Evolutionary conservation across 2,329 filamentous ascomycete genomes (phyloP).

Genomic region (Aotearoamyces nothofagi): DNA sequence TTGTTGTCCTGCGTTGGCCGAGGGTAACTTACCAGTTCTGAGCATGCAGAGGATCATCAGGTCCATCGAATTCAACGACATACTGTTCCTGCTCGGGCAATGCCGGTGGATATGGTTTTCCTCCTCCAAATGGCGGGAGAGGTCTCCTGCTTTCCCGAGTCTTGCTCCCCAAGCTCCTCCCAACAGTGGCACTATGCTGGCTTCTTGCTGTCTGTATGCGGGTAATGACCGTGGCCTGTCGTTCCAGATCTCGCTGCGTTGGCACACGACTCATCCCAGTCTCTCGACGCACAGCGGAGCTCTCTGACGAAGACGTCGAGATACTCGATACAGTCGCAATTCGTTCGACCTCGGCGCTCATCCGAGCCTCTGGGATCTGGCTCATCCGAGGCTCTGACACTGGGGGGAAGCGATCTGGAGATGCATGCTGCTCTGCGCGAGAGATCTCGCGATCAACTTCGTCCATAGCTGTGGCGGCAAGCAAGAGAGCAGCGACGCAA

Average conservation of each 20-base stretch:
- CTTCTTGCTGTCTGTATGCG: conserved; percentile 57
- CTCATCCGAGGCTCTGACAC: conserved; percentile 4
- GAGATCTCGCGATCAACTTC: conserved; percentile 37
- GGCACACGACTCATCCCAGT: conserved; percentile 42
- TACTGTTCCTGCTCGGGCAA: conserved; percentile 61
- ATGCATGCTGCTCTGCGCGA: conserved; percentile 38
- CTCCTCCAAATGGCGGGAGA: conserved; percentile 53
- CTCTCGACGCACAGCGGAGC: conserved; percentile 21
- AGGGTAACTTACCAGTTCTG: conserved; percentile 77
- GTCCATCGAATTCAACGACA: conserved; percentile 74
- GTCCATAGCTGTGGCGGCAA: conserved; percentile 28
- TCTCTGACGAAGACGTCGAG: conserved; percentile 29
- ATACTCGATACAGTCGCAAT: conserved; percentile 38
- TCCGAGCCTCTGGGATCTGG: conserved; percentile 9
- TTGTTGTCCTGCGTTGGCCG: conserved; percentile 26
- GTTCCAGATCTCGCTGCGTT: conserved; percentile 52
- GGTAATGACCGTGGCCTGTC: conserved; percentile 52
- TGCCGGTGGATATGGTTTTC: conserved; percentile 58
- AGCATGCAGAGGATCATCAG: conserved; percentile 68
- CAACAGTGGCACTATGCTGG: conserved; percentile 62
- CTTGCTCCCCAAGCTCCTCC: conserved; percentile 26
- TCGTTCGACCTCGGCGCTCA: conserved; percentile 42
- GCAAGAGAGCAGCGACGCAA: no score
- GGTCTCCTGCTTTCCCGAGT: conserved; percentile 38
- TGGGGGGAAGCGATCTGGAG: conserved; percentile 20